Percentiles rank a stretch among this genome's conserved stretches.
Conservation (phyloP, 805 yeast species). For the Candida argentea region DNA sequence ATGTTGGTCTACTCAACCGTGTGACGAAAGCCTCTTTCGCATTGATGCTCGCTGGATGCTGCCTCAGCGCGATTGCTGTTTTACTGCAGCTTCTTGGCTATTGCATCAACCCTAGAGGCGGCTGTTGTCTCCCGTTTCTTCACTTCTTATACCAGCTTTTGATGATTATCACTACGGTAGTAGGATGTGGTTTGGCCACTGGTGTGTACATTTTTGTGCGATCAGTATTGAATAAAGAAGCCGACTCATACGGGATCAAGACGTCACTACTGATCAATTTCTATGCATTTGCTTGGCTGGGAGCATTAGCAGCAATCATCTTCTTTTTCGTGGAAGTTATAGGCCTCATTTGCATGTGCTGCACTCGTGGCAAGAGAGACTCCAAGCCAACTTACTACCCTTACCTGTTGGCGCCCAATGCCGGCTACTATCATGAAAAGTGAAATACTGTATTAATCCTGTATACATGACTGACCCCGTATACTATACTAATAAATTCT, state of each 20-base stretch:
- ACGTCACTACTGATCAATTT: constrained; percentile 41
- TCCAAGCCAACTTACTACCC: constrained; percentile 21
- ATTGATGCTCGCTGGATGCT: constrained; percentile 18
- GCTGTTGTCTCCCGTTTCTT: constrained; percentile 35
- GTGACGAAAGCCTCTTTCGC: constrained; percentile 50
- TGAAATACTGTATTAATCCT: too few species aligned
- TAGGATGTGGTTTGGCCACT: constrained; percentile 48
- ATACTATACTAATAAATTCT: too few species aligned
- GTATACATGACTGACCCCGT: too few species aligned
- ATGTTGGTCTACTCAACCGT: constrained; percentile 33
- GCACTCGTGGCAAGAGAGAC: constrained; percentile 30
- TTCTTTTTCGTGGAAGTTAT: constrained; percentile 19
- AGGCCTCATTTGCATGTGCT: too few species aligned
- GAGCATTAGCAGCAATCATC: constrained; percentile 31
- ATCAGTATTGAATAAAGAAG: constrained; percentile 40
- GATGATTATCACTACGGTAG: constrained; percentile 36
- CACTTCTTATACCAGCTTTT: constrained; percentile 33
- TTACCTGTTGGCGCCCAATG: constrained; percentile 5
- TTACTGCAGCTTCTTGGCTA: constrained; percentile 36
- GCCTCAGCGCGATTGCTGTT: constrained; percentile 34
- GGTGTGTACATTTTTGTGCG: constrained; percentile 46
- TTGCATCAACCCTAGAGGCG: constrained; percentile 34
- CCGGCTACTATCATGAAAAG: constrained; percentile 2
- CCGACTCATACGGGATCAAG: constrained; percentile 41
- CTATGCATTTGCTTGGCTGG: constrained; percentile 58